phyloP scores from a whole-genome alignment of 495 filamentous ascomycete genomes.

The Talaromyces proteolyticus region DNA sequence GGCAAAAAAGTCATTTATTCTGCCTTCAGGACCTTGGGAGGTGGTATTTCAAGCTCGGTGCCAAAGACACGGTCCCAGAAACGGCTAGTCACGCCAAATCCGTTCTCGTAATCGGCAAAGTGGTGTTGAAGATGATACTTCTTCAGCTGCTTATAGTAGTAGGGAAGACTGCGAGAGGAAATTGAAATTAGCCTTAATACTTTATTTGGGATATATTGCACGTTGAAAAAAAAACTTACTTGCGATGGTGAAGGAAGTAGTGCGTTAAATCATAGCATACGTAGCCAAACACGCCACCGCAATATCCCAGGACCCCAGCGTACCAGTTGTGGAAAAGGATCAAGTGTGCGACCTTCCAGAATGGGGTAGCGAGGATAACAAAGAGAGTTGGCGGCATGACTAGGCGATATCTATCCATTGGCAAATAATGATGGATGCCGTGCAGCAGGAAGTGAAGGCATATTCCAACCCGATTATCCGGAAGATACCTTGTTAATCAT shows the following conservation, averaged over 20 bases:
- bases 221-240: constrained; percentile 41
- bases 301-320: constrained; percentile 69
- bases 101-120: constrained; percentile 93
- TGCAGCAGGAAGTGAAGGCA: constrained; percentile 92
- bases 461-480: constrained; percentile 84
- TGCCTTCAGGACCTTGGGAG: constrained; percentile 48
- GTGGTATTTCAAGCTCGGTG: constrained; percentile 60
- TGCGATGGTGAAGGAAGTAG: constrained; percentile 98
- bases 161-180: constrained; percentile 53
- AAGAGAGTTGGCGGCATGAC: constrained; percentile 97
- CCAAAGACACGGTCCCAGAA: constrained; percentile 96
- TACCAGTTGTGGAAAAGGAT: constrained; percentile 85
- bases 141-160: constrained; percentile 84
- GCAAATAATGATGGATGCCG: constrained; percentile 96
- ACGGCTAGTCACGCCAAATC: constrained; percentile 96
- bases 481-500: constrained; percentile 59
- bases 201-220: not conserved
- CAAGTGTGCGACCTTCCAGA: constrained; percentile 86
- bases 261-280: constrained; percentile 96
- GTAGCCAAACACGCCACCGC: constrained; percentile 92
- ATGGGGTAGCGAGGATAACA: constrained; percentile 74
- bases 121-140: constrained; percentile 97
- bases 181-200: constrained; percentile 1
- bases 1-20: constrained; percentile 36
- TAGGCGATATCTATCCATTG: constrained; percentile 94